phyloP scores from a whole-genome alignment of 2,329 filamentous ascomycete species.

The Ascochyta koolunga region DNA sequence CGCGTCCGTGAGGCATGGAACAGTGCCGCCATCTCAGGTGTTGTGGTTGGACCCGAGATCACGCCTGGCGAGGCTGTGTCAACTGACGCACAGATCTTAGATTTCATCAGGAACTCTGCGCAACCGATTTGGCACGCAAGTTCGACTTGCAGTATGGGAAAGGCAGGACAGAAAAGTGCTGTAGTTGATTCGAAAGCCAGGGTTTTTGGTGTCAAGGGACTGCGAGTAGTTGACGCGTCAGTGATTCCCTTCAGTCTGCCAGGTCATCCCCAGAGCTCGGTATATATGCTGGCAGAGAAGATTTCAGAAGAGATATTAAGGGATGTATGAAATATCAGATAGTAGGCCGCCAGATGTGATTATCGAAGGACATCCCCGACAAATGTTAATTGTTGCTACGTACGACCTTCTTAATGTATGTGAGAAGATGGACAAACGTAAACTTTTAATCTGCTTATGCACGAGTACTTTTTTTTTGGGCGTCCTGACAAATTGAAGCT shows the following conservation, averaged over 20 bases:
- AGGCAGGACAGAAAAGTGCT: conserved; percentile 31
- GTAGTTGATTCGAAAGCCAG: conserved; percentile 44
- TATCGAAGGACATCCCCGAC: too few relatives aligned
- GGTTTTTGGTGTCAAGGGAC: conserved; percentile 42
- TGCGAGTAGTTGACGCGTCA: conserved; percentile 45
- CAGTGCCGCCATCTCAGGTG: conserved; percentile 20
- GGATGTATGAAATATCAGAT: too few relatives aligned
- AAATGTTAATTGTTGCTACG: too few relatives aligned
- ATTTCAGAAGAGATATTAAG: conserved; percentile 15
- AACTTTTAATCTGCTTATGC: too few relatives aligned
- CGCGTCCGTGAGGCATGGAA: conserved; percentile 38
- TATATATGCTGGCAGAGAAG: conserved; percentile 29
- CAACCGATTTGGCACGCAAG: conserved; percentile 28
- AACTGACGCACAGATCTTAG: conserved; percentile 30
- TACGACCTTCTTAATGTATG: too few relatives aligned
- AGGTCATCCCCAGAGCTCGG: conserved; percentile 38
- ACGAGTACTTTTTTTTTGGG: too few relatives aligned
- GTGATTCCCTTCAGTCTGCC: conserved; percentile 43
- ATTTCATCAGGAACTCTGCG: conserved; percentile 41
- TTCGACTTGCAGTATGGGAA: conserved; percentile 37
- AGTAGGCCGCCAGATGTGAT: too few relatives aligned
- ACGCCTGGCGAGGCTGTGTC: conserved; percentile 32
- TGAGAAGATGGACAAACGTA: too few relatives aligned
- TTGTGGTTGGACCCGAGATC: conserved; percentile 34
- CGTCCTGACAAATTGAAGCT: too few relatives aligned